Evolutionary conservation across 2,329 filamentous ascomycete genomes (phyloP).

Genomic region (Colletotrichum aenigma): DNA sequence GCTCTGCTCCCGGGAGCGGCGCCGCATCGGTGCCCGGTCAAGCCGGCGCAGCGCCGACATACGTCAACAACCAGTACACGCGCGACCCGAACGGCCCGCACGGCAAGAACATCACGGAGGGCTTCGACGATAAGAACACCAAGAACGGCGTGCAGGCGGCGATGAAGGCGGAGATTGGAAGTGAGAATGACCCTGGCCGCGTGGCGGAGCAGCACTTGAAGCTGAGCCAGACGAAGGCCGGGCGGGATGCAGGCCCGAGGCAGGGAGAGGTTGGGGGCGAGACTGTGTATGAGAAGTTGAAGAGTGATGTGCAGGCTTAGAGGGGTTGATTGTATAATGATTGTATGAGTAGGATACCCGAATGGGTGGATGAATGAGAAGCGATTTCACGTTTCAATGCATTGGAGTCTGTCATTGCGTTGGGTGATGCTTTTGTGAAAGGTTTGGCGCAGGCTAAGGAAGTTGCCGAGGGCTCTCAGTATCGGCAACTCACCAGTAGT

Average conservation of each 20-base stretch:
- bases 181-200: constrained; percentile 50
- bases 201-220: constrained; percentile 48
- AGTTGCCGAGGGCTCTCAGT: background rate
- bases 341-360: background rate
- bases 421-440: background rate
- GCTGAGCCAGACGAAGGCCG: constrained; percentile 24
- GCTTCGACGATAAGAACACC: constrained; percentile 34
- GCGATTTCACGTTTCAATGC: background rate
- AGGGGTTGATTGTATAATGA: background rate
- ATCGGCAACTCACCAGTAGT: background rate
- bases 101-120: constrained; percentile 46
- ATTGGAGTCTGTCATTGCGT: background rate
- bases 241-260: constrained; percentile 28
- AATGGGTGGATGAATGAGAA: background rate
- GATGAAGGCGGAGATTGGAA: constrained; percentile 48
- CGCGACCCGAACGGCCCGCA: constrained; percentile 39
- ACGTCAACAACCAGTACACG: constrained; percentile 37
- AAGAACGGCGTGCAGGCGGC: constrained; percentile 42
- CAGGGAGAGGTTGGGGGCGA: constrained; percentile 28
- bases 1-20: constrained; percentile 1
- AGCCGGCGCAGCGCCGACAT: constrained; percentile 38
- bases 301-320: constrained; percentile 21
- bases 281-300: constrained; percentile 34
- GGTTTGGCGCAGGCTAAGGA: background rate
- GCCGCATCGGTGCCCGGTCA: constrained; percentile 12